Conservation (phyloP, 495 filamentous ascomycete genomes). For the Viridothelium virens region DNA sequence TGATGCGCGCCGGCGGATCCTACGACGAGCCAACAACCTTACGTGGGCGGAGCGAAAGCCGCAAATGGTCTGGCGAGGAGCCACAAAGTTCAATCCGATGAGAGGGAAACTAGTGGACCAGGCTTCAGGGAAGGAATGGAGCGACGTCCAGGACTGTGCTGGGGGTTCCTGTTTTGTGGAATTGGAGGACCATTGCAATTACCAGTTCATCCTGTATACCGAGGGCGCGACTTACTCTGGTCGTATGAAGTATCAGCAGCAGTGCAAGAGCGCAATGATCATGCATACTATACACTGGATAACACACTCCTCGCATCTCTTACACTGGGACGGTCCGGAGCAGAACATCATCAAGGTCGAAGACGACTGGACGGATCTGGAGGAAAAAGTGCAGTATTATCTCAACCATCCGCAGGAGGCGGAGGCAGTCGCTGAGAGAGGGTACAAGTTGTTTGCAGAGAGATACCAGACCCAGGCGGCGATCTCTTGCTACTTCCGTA, state of each 20-base stretch:
- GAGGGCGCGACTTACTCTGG: slow-evolving; percentile 49
- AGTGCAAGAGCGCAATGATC: slow-evolving; percentile 52
- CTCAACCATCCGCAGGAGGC: slow-evolving; percentile 15
- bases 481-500: slow-evolving; percentile 29
- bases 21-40: slow-evolving; percentile 4
- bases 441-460: slow-evolving; percentile 22
- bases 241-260: slow-evolving; percentile 52
- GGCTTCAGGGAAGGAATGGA: slow-evolving; percentile 17
- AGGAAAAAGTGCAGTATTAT: slow-evolving; percentile 18
- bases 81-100: not conserved
- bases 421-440: slow-evolving; percentile 24
- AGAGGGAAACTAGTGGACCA: slow-evolving; percentile 10
- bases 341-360: slow-evolving; percentile 28
- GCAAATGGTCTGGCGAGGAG: slow-evolving; percentile 28
- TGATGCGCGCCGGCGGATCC: not conserved
- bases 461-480: slow-evolving; percentile 31
- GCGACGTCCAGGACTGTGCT: slow-evolving; percentile 13
- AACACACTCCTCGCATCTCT: slow-evolving; percentile 38
- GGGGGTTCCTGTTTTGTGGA: slow-evolving; percentile 37
- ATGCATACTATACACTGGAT: slow-evolving; percentile 43
- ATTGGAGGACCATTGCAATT: slow-evolving; percentile 54
- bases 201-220: slow-evolving; percentile 52
- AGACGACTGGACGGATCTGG: slow-evolving; percentile 27
- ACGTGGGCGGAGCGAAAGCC: slow-evolving; percentile 20
- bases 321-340: slow-evolving; percentile 39